A percentile compares a stretch with the other conserved stretches of the same genome.
phyloP scores from a whole-genome alignment of 208 protist genomes.

The Histomonas meleagridis region DNA sequence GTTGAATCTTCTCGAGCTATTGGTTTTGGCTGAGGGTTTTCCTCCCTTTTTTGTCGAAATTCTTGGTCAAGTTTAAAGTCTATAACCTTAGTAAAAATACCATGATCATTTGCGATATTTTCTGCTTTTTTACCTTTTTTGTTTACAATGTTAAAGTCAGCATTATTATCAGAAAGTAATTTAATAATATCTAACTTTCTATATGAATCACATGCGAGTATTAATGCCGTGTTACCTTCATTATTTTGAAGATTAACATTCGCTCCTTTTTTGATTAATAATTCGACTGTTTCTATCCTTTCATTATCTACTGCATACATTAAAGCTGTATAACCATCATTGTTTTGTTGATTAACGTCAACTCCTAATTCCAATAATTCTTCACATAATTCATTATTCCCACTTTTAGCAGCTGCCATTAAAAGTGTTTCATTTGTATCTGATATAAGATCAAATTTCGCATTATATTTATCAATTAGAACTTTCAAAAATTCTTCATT shows the following conservation, averaged over 20 bases:
- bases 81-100: no score
- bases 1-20: no score
- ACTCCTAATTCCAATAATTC: neutral
- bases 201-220: neutral
- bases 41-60: no score
- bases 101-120: no score
- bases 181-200: neutral
- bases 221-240: neutral
- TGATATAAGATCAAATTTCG: no score
- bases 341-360: neutral
- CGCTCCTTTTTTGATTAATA: neutral
- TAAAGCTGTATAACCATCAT: neutral
- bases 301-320: neutral
- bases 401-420: no score
- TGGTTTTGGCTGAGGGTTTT: no score
- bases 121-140: neutral
- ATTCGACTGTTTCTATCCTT: neutral
- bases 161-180: neutral
- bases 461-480: no score
- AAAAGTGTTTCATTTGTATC: no score
- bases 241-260: neutral
- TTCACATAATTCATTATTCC: no score
- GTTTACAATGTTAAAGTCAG: neutral
- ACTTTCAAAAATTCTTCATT: no score
- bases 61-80: no score